These are phyloP conservation scores for Camillea tinctor DNA, from an alignment of 2,329 filamentous ascomycete species.

Conservation along the genomic window DNA sequence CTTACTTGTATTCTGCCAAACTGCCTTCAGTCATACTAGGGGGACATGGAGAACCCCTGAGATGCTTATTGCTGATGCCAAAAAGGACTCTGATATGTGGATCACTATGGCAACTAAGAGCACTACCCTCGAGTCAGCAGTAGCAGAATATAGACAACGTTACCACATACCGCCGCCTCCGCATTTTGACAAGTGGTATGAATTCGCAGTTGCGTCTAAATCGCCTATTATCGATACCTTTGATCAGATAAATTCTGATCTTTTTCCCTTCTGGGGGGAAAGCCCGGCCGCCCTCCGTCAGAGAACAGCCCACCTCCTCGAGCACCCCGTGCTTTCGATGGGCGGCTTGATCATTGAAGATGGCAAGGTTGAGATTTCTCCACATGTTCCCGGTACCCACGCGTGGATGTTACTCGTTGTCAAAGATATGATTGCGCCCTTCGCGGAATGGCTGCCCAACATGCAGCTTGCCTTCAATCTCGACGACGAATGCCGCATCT, in stretches of 20 bases:
- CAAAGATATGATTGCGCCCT: slow-evolving; percentile 38
- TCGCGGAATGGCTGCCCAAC: slow-evolving; percentile 46
- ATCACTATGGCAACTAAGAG: slow-evolving; percentile 45
- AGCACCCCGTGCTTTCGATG: slow-evolving; percentile 29
- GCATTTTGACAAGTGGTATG: slow-evolving; percentile 71
- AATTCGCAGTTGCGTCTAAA: slow-evolving; percentile 59
- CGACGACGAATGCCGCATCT: slow-evolving; percentile 49
- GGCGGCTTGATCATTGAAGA: slow-evolving; percentile 35
- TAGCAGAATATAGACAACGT: slow-evolving; percentile 63
- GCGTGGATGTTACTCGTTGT: slow-evolving; percentile 39
- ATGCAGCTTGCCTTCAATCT: slow-evolving; percentile 54
- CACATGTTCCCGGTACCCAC: slow-evolving; percentile 34
- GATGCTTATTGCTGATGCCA: slow-evolving; percentile 47
- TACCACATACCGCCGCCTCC: slow-evolving; percentile 69
- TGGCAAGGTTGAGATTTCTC: slow-evolving; percentile 30
- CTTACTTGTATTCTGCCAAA: slow-evolving; percentile 19
- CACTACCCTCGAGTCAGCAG: slow-evolving; percentile 57
- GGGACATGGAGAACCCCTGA: slow-evolving; percentile 13
- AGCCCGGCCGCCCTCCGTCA: slow-evolving; percentile 59
- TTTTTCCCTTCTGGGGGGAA: slow-evolving; percentile 69
- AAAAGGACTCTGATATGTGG: slow-evolving; percentile 42
- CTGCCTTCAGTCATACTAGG: slow-evolving; percentile 12
- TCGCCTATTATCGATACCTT: slow-evolving; percentile 69
- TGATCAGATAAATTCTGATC: slow-evolving; percentile 63
- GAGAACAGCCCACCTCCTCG: slow-evolving; percentile 38